A percentile compares a stretch with the other conserved stretches of the same genome.
These are phyloP conservation scores for Phytophthora aleatoria DNA, from an alignment of 352 stramenopile genomes.

Conservation along the genomic window DNA sequence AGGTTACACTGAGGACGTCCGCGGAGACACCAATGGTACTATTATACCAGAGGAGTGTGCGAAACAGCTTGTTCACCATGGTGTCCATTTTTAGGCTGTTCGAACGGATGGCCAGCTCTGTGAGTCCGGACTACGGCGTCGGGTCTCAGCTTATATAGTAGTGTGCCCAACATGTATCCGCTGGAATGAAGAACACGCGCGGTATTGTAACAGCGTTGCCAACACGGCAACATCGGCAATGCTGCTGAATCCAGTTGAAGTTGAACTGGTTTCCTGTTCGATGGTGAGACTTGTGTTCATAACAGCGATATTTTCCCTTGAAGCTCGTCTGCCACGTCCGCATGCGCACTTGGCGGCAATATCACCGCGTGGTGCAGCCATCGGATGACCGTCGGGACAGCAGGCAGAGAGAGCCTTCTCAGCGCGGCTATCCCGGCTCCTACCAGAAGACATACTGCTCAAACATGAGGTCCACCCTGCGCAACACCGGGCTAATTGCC, in stretches of 20 bases:
- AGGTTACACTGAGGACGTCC: too few relatives aligned
- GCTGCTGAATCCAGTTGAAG: constrained; percentile 20
- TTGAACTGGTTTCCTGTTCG: constrained; percentile 18
- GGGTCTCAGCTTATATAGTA: constrained; percentile 4
- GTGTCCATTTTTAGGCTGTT: constrained; percentile 6
- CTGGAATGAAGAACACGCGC: not conserved
- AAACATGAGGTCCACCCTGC: constrained; percentile 7
- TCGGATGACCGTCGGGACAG: constrained; percentile 3
- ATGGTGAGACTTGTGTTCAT: constrained; percentile 10
- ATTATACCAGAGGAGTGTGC: not conserved
- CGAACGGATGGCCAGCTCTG: not conserved
- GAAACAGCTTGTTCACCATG: constrained; percentile 9
- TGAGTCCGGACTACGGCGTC: not conserved
- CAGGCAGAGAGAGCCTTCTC: constrained; percentile 5
- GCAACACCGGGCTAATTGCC: not conserved
- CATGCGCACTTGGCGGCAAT: constrained; percentile 6
- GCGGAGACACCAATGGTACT: too few relatives aligned
- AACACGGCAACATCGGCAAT: constrained; percentile 5
- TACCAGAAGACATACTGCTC: not conserved
- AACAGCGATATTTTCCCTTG: constrained; percentile 10
- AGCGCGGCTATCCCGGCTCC: constrained; percentile 1
- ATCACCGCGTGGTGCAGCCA: constrained; percentile 10
- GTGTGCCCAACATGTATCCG: not conserved
- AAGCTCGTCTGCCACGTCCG: constrained; percentile 23
- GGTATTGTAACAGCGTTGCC: not conserved